A percentile compares a stretch with the other conserved stretches of the same genome.
phyloP scores from a whole-genome alignment of 306 rosid genomes.

The Cucumis cinereus region DNA sequence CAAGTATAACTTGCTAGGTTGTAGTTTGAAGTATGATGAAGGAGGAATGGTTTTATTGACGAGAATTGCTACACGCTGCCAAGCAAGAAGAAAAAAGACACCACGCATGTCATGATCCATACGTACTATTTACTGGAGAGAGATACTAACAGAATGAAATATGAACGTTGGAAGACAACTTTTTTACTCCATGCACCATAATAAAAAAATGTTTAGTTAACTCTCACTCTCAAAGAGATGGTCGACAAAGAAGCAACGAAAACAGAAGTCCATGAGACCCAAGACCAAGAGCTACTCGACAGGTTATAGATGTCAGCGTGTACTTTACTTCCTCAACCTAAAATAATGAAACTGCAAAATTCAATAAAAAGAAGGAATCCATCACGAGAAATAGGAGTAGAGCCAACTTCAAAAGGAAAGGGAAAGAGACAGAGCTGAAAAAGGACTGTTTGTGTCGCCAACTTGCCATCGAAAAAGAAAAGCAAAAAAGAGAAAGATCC shows the following conservation, averaged over 20 bases:
- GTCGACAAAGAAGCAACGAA: neutral
- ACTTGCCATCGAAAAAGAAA: constrained; percentile 8
- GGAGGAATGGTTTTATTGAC: neutral
- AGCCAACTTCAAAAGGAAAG: constrained; percentile 24
- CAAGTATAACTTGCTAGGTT: neutral
- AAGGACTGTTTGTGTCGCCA: constrained; percentile 41
- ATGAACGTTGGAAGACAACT: neutral
- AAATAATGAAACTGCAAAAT: constrained; percentile 25
- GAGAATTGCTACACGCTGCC: neutral
- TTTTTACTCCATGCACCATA: neutral
- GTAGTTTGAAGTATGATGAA: neutral
- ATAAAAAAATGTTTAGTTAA: neutral
- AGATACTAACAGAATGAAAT: neutral
- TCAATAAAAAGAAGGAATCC: constrained; percentile 21
- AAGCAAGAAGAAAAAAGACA: neutral
- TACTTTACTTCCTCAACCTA: neutral
- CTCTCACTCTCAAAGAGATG: constrained; percentile 2
- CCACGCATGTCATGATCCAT: neutral
- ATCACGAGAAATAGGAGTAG: constrained; percentile 39
- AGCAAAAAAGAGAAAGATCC: constrained; percentile 24
- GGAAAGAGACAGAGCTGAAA: constrained; percentile 31
- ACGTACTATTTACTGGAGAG: neutral
- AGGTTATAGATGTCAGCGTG: neutral
- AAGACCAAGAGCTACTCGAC: neutral
- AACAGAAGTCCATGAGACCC: neutral